Evolutionary conservation across 768 basidiomycete genomes (phyloP), one percentile per base, ranked within the genome.

Genomic region (Auricularia auricula-judae): DNA sequence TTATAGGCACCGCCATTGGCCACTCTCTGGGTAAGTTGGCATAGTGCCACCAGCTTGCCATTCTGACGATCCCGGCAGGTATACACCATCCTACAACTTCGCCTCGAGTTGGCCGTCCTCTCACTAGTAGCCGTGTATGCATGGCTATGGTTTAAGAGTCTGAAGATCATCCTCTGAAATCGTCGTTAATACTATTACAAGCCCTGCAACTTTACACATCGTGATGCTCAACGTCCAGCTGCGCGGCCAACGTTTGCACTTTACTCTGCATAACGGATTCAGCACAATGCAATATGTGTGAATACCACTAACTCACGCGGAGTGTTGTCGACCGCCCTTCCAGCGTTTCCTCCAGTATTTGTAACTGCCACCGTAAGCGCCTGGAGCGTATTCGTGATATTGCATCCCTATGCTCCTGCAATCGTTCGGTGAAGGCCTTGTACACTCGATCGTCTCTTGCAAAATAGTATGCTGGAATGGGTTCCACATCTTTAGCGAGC

Each of bases 381-480:
- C 71, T 47, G 67, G 59, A 65, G 71, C 75, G 56, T n/a, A 59
- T 67, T 29, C 81, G 68, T 39, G 78, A 75, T 33, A 86, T 82
- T 4, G 76, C 75, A 65, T 73, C 74, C 58, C 69, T 71, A 65
- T 82, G 69, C 62, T 67, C 66, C 35, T 73, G 73, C 36, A 77
- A 65, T 64, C 70, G 81, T 69, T 82, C 79, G 23, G 71, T 69
- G 65, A 93, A 89, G 2, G 86, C 83, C 67, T 81, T 86, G 74
- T 88, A 89, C 14, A 91, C 85, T 42, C 95, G 85, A 66, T 93
- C 88, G 74, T 98, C 96, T 23, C 96, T 84, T 54, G 95, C 96
- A 71, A 98, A 98, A 70, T 88, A 93, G 67, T 89, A 94, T n/a
- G 86, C 82, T 4, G 93, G 91, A 72, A 96, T 85, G 36, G 75